These are phyloP conservation scores for Dendrocalamus sinicus DNA, from an alignment of 176 grass and related monocot genomes.

Conservation along the genomic window DNA sequence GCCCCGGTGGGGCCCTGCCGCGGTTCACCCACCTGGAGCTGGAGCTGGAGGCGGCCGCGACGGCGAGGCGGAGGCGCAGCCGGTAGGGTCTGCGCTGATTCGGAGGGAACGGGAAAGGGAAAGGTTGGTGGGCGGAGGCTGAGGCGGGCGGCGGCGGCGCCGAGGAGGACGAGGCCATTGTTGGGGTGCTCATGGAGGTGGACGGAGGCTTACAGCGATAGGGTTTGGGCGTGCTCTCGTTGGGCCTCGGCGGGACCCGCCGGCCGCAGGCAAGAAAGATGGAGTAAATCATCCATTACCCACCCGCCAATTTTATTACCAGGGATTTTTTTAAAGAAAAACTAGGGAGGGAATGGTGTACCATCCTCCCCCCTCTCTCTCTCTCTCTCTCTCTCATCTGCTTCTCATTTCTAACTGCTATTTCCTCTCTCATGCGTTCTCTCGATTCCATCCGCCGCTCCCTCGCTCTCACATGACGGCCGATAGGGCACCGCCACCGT, in stretches of 20 bases:
- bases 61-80: neutral
- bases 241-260: neutral
- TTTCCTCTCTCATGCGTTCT: too few species aligned
- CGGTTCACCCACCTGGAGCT: slow-evolving; percentile 41
- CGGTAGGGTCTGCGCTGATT: neutral
- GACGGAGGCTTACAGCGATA: neutral
- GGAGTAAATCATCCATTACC: too few species aligned
- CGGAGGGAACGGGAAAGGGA: neutral
- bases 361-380: too few species aligned
- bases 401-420: too few species aligned
- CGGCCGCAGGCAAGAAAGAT: too few species aligned
- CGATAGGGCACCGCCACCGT: too few species aligned
- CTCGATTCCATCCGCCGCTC: too few species aligned
- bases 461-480: too few species aligned
- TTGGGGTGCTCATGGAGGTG: neutral
- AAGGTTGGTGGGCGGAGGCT: slow-evolving; percentile 19
- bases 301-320: too few species aligned
- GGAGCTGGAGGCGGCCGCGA: slow-evolving; percentile 34
- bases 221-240: neutral
- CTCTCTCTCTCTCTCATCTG: too few species aligned
- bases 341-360: too few species aligned
- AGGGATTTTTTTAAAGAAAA: too few species aligned
- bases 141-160: slow-evolving; percentile 5
- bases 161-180: slow-evolving; percentile 30
- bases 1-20: neutral